These are phyloP conservation scores for Castanea mollissima DNA, from an alignment of 306 rosid species.

Conservation along the genomic window DNA sequence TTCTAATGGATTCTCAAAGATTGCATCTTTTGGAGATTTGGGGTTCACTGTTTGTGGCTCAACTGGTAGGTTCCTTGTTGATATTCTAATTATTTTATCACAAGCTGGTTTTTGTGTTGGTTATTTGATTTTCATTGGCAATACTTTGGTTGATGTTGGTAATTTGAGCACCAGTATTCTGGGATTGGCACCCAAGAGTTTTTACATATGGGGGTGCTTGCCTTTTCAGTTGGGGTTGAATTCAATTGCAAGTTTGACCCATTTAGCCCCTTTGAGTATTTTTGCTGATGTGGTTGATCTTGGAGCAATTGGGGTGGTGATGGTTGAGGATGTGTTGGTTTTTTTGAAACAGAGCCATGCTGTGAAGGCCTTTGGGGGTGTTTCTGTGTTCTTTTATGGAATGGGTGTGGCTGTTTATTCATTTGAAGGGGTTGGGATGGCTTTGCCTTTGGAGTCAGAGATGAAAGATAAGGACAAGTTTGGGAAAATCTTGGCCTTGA, in stretches of 20 bases:
- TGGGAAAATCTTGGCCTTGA: constrained; percentile 33
- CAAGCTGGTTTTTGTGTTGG: constrained; percentile 59
- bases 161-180: constrained; percentile 19
- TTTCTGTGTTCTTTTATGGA: constrained; percentile 46
- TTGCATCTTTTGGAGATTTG: constrained; percentile 54
- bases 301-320: constrained; percentile 51
- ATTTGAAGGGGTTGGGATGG: constrained; percentile 59
- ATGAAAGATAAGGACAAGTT: constrained; percentile 46
- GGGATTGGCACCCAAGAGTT: constrained; percentile 37
- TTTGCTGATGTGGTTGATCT: constrained; percentile 55
- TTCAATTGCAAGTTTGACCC: constrained; percentile 42
- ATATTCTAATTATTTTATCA: constrained; percentile 39
- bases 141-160: constrained; percentile 37
- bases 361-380: constrained; percentile 36
- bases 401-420: constrained; percentile 54
- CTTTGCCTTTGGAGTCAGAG: constrained; percentile 56
- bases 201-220: constrained; percentile 50
- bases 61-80: constrained; percentile 37
- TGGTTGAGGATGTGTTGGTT: constrained; percentile 33
- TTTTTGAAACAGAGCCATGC: constrained; percentile 12
- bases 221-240: constrained; percentile 54
- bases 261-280: constrained; percentile 51
- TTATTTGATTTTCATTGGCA: constrained; percentile 49
- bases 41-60: constrained; percentile 46
- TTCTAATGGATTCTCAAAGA: constrained; percentile 20